phyloP scores from a whole-genome alignment of 805 yeast species.

The Yarrowia sp. region DNA sequence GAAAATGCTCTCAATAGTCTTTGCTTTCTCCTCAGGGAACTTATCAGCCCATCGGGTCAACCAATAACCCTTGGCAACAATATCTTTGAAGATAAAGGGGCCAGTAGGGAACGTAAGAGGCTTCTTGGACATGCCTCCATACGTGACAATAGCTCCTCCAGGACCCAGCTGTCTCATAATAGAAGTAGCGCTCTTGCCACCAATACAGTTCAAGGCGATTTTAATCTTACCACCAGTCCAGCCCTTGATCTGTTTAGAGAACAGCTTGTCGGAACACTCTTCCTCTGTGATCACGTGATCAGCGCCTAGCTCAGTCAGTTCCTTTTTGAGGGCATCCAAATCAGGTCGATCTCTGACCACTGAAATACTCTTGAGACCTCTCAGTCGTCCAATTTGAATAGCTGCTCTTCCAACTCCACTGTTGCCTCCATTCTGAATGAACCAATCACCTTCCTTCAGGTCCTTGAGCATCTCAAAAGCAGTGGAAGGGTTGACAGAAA shows the following conservation, averaged over 20 bases:
- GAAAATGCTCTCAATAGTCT: constrained; percentile 55
- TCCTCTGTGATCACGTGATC: constrained; percentile 87
- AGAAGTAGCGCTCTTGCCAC: constrained; percentile 81
- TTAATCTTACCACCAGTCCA: constrained; percentile 56
- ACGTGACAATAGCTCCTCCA: constrained; percentile 79
- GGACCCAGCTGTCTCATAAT: constrained; percentile 76
- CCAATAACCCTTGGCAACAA: constrained; percentile 91
- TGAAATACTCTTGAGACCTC: constrained; percentile 79
- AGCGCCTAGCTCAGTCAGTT: constrained; percentile 70
- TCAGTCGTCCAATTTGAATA: constrained; percentile 73
- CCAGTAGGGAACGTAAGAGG: constrained; percentile 92
- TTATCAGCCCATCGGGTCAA: constrained; percentile 63
- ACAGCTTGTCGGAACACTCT: constrained; percentile 67
- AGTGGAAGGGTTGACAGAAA: constrained; percentile 87
- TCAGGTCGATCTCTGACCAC: constrained; percentile 85
- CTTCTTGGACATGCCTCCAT: constrained; percentile 97
- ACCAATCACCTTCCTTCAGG: constrained; percentile 73
- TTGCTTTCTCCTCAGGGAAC: constrained; percentile 59
- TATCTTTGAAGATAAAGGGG: constrained; percentile 81
- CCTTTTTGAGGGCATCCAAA: constrained; percentile 57
- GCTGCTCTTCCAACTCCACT: constrained; percentile 94
- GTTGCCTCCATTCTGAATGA: constrained; percentile 94
- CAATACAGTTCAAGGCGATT: constrained; percentile 88
- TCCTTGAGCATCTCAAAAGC: constrained; percentile 85
- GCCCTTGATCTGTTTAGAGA: constrained; percentile 48